These are phyloP conservation scores for Nicotiana otophora DNA, from an alignment of 257 asterid genomes.

Conservation along the genomic window DNA sequence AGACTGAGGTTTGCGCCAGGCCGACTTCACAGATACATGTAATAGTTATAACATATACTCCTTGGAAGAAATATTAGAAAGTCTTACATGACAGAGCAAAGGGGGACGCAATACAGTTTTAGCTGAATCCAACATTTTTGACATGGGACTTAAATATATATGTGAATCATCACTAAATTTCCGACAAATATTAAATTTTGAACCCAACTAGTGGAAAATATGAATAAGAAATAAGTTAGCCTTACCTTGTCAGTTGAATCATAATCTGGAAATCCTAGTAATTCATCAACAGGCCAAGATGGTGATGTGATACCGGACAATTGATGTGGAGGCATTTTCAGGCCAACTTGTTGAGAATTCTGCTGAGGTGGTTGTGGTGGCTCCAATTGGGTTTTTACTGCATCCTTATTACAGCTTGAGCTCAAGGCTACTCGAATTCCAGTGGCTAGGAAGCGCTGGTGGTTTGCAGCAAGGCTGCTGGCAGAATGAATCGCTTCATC, in stretches of 20 bases:
- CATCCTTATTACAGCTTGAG: slow-evolving; percentile 40
- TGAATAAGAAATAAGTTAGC: neutral
- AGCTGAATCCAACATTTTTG: no score
- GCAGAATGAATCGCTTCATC: slow-evolving; percentile 88
- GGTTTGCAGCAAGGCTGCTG: slow-evolving; percentile 67
- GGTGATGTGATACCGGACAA: slow-evolving; percentile 41
- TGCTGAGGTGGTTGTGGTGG: slow-evolving; percentile 72
- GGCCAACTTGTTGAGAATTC: slow-evolving; percentile 27
- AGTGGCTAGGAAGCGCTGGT: slow-evolving; percentile 86
- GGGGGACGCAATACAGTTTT: no score
- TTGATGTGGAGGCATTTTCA: slow-evolving; percentile 34
- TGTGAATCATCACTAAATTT: no score
- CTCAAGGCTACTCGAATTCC: slow-evolving; percentile 89
- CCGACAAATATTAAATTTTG: no score
- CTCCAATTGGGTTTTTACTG: slow-evolving; percentile 25
- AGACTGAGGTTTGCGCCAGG: neutral
- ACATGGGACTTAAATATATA: no score
- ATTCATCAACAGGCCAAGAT: slow-evolving; percentile 78
- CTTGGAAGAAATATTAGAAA: neutral
- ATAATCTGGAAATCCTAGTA: slow-evolving; percentile 69
- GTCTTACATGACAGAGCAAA: neutral
- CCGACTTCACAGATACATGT: neutral
- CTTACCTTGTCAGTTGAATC: slow-evolving; percentile 63
- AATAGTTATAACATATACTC: neutral
- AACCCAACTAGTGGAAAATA: neutral